Base-by-base conservation (phyloP, 2,329 filamentous ascomycete genomes). In the Fusarium equiseti region DNA sequence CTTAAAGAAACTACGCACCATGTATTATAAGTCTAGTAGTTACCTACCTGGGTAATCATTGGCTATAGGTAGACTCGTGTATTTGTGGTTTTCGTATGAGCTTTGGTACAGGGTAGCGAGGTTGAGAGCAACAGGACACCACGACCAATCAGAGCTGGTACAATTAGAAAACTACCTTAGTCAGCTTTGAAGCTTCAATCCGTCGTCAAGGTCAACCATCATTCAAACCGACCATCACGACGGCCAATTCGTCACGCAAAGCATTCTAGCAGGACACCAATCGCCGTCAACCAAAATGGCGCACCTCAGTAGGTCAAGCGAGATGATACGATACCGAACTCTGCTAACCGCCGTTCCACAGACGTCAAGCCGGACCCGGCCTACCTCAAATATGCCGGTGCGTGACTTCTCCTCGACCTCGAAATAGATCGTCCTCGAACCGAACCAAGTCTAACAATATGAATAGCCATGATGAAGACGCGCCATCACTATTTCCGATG, bases 401-500 rank as follows among this genome's bases (percentile, higher is more conserved):
- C 73, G 79, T 77, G 70, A 76, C 70, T 73, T 73, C 65, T 65
- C 46, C 61, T 57, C 52, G 59, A 54, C 58, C 31, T 53, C 66
- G 51, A 72, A 61, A 46, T 42, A 32, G n/a, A 57, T 43, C 38
- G 20, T 43, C 35, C 27, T 54, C 52, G 22, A 40, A 8, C 43
- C 51, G 63, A 62, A 38, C 29, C 15, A 18, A 61, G 18, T 51
- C 74, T 79, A 76, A 79, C 75, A 46, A 53, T 27, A 48, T 63
- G 57, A 38, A 63, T 77, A 97, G 95, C 92, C 80, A 92, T 98
- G 90, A 89, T 88, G 77, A 85, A 88, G 77, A 94, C 93, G 85
- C 92, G 96, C 73, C 91, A 95, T 88, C 94, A 94, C 84, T 97
- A 93, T 88, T 99, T 98, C 88, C 89, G 94, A 81, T 98, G 94